Evolutionary conservation across 2,329 filamentous ascomycete species (phyloP).

Genomic region (Elsinoe necatrix): DNA sequence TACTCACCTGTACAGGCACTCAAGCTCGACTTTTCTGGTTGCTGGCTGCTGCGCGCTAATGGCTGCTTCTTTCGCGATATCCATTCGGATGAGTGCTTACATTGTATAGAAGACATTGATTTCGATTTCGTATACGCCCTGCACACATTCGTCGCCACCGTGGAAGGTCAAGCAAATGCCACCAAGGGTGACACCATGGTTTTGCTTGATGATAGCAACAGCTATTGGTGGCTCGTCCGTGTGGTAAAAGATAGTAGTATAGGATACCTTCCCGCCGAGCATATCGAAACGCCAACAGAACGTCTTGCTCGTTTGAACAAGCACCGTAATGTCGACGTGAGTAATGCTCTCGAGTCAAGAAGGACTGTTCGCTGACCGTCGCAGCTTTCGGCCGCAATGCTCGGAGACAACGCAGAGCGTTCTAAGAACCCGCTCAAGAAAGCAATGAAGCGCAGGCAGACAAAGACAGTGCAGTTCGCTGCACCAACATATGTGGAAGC

Average conservation of each 20-base stretch:
- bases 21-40: neutral
- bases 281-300: slow-evolving; percentile 97
- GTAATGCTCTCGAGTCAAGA: slow-evolving; percentile 28
- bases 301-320: slow-evolving; percentile 89
- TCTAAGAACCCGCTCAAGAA: slow-evolving; percentile 75
- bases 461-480: slow-evolving; percentile 80
- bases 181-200: slow-evolving; percentile 99
- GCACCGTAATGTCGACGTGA: slow-evolving; percentile 92
- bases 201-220: slow-evolving; percentile 94
- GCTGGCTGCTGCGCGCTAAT: slow-evolving; percentile 12
- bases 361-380: slow-evolving; percentile 20
- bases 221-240: slow-evolving; percentile 98
- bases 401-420: slow-evolving; percentile 67
- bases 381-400: slow-evolving; percentile 61
- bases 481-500: slow-evolving; percentile 82
- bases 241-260: slow-evolving; percentile 98
- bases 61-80: neutral
- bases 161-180: slow-evolving; percentile 96
- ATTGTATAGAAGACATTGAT: slow-evolving; percentile 87
- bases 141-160: slow-evolving; percentile 94
- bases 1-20: slow-evolving; percentile 11
- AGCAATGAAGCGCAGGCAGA: slow-evolving; percentile 70
- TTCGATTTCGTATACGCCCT: slow-evolving; percentile 99
- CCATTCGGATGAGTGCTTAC: slow-evolving; percentile 6
- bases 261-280: slow-evolving; percentile 87